Evolutionary conservation across 495 filamentous ascomycete genomes (phyloP), one percentile per base, ranked within the genome.

Genomic region (Xylaria sp.): DNA sequence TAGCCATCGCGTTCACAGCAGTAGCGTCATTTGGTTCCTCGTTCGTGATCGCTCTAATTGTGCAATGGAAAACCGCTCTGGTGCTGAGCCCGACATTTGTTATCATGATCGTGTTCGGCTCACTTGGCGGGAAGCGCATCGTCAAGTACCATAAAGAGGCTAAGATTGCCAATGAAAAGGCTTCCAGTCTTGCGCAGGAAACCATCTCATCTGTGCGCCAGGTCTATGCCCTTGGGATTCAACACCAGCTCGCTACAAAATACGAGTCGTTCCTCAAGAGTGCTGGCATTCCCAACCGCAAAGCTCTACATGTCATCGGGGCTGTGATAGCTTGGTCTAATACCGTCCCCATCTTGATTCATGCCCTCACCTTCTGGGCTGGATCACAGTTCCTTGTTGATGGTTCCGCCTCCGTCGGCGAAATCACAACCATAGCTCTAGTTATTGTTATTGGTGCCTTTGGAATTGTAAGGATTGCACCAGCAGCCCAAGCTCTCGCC

Each of bases 361-460:
- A 94, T 72, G 90, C 88, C 19, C 87, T 95, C 26, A 87, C 91
- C 17, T 97, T 95, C 81, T 97, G 93, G 93, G 90, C 92, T 81
- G 93, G 93, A 8, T 91, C 89, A 63, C 84, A 86, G 33, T 94
- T 88, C 76, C 70, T 95, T 24, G 88, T 91, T 1, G 70, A 81
- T 9, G 87, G 87, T 8, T 85, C 91, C 40, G 80, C 89, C 21
- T 70, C 71, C 3, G 70, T 85, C 7, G 74, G 70, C 24, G 21
- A 67, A 9, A 78, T 92, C 52, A 75, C 95, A 33, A 95, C 92
- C 11, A 92, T 94, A 58, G 75, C 94, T 71, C 86, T 96, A 80
- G 84, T 91, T 12, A 88, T 93, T 63, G 86, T 94, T 75, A 93
- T 93, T 67, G 93, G 92, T 62, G 91, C 93, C 1, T 93, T 94